A percentile compares a stretch with the other conserved stretches of the same genome.
Conservation (phyloP, 352 stramenopile genomes). For the Phytophthora podocarpi region DNA sequence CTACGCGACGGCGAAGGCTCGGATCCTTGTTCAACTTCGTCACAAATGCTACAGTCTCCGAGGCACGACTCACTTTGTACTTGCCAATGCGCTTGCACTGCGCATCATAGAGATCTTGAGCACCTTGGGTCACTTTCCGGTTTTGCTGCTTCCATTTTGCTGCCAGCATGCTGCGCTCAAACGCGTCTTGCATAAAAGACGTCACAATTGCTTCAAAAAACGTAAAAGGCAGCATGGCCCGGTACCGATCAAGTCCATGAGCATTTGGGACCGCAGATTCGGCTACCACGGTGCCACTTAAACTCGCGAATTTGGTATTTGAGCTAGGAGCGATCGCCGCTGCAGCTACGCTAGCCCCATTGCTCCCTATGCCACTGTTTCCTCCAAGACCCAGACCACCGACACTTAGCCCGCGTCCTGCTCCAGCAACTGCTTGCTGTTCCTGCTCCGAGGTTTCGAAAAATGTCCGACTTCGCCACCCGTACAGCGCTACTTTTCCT, state of each 20-base stretch:
- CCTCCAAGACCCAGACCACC: constrained; percentile 13
- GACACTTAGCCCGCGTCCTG: not conserved
- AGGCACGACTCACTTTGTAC: constrained; percentile 59
- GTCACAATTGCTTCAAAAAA: constrained; percentile 56
- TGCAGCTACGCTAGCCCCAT: constrained; percentile 2
- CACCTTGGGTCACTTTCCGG: constrained; percentile 49
- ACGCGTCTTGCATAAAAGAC: constrained; percentile 47
- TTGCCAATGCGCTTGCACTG: constrained; percentile 52
- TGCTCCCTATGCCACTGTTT: not conserved
- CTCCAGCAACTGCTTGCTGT: constrained; percentile 11
- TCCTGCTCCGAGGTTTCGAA: constrained; percentile 41
- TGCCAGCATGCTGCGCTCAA: constrained; percentile 42
- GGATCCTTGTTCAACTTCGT: constrained; percentile 45
- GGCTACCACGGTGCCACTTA: not conserved
- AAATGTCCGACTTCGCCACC: constrained; percentile 58
- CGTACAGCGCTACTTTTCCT: constrained; percentile 47
- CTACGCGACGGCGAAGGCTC: constrained; percentile 40
- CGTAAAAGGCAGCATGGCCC: constrained; percentile 45
- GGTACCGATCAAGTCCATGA: constrained; percentile 27
- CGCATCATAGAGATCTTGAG: constrained; percentile 57
- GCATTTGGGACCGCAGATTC: not conserved
- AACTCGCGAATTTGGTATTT: not conserved
- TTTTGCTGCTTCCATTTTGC: constrained; percentile 45
- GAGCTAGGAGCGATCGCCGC: constrained; percentile 8
- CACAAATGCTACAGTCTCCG: constrained; percentile 60